Evolutionary conservation across 2,329 filamentous ascomycete species (phyloP).

Genomic region (Claviceps humidiphila): DNA sequence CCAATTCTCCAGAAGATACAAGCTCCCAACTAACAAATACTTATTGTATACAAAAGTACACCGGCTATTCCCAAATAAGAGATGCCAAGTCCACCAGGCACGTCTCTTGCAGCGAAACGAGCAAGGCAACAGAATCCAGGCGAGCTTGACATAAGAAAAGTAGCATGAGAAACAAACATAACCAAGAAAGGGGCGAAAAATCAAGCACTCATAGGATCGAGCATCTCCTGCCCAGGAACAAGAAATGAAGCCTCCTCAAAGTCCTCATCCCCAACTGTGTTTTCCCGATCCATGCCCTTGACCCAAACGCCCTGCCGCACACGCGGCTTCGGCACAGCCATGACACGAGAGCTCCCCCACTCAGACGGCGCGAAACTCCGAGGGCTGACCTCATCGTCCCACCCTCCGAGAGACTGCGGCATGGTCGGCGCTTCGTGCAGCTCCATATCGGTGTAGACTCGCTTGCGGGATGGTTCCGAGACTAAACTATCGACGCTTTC

Average conservation of each 20-base stretch:
- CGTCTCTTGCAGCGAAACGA: too few relatives aligned
- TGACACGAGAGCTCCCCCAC: constrained; percentile 28
- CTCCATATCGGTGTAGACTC: constrained; percentile 31
- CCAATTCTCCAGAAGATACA: too few relatives aligned
- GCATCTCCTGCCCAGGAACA: constrained; percentile 26
- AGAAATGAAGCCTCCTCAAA: constrained; percentile 60
- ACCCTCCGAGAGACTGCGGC: constrained; percentile 11
- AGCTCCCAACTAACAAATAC: too few relatives aligned
- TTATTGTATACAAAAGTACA: too few relatives aligned
- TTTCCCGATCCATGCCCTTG: constrained; percentile 30
- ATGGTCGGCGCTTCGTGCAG: constrained; percentile 14
- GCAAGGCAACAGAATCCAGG: too few relatives aligned
- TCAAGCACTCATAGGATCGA: constrained; percentile 14
- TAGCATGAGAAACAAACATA: not conserved
- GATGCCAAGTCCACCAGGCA: too few relatives aligned
- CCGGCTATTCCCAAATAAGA: too few relatives aligned
- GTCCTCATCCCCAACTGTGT: constrained; percentile 32
- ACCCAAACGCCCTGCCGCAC: constrained; percentile 12
- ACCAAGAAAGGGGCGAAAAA: not conserved
- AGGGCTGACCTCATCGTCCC: constrained; percentile 27
- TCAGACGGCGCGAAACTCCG: constrained; percentile 23
- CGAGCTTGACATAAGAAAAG: not conserved
- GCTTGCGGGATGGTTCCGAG: constrained; percentile 28
- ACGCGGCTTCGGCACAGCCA: constrained; percentile 33
- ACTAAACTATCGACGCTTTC: constrained; percentile 32